Percentiles rank a stretch among this genome's conserved stretches.
phyloP scores from a whole-genome alignment of 371 early-diverging fungal species.

The Mortierella sp. region DNA sequence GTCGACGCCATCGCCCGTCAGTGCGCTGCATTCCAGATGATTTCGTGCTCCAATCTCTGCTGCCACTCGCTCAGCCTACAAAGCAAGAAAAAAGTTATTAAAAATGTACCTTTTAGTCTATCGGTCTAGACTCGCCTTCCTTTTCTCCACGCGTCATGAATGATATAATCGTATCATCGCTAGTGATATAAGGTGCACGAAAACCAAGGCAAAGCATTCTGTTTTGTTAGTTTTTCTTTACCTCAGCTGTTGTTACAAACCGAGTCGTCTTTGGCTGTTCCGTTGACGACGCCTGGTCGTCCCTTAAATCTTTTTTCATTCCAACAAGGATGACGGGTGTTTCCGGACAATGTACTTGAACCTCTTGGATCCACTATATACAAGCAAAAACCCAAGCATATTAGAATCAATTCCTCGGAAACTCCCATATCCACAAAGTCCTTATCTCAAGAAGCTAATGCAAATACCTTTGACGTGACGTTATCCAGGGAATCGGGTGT shows the following conservation, averaged over 20 bases:
- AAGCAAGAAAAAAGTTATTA: neutral
- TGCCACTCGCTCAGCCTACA: conserved; percentile 69
- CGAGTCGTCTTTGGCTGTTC: conserved; percentile 31
- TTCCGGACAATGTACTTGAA: conserved; percentile 73
- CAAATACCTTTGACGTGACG: conserved; percentile 75
- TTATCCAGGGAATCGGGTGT: conserved; percentile 91
- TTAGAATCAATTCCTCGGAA: no score
- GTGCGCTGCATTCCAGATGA: conserved; percentile 84
- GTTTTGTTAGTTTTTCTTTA: no score
- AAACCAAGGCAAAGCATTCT: no score
- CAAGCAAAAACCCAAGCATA: neutral
- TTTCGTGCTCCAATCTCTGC: conserved; percentile 77
- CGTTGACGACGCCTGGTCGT: conserved; percentile 62
- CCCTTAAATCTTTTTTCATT: conserved; percentile 80
- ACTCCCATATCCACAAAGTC: no score
- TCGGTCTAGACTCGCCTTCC: no score
- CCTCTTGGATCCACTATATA: conserved; percentile 80
- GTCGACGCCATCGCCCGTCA: conserved; percentile 76
- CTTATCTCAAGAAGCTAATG: neutral
- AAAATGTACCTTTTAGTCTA: no score
- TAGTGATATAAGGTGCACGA: no score
- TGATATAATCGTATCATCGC: no score
- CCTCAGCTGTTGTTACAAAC: conserved; percentile 32
- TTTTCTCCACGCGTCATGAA: no score
- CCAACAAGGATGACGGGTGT: conserved; percentile 83